Base-by-base conservation (phyloP, 805 yeast species). In the Metschnikowia henanensis region DNA sequence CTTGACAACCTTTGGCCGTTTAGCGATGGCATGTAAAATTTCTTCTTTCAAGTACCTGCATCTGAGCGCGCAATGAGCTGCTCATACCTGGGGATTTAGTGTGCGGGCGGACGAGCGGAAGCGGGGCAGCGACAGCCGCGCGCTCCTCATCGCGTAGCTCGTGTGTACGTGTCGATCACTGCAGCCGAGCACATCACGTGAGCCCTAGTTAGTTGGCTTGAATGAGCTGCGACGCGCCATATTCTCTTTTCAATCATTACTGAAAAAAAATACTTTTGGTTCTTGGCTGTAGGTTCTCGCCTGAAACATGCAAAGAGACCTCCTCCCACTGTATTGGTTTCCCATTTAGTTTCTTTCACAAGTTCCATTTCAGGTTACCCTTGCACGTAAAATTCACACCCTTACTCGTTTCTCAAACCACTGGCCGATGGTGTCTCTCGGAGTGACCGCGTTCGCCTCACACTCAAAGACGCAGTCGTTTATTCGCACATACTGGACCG, bases 401-500 rank as follows among this genome's bases (percentile, higher is more conserved):
- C 39, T 10, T 19, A 69, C 73, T 6, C 52, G 51, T 3, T 51
- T 46, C 6, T 69, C 67, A 52, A 79, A 78, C 80, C 83, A 75
- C 13, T 62, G 52, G 39, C 72, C 73, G 6, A 77, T 60, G 1
- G 74, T 75, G 44, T 73, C 73, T 35, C 76, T 62, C 0, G 83
- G 81, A 25, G 49, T 51, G 5, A 58, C 53, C 15, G 33, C 19
- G 2, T 49, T 53, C 2, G 43, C 43, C 7, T n/a, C 25, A 46
- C 64, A 58, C 49, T 75, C 76, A 60, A 79, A 80, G 13, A 80
- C 52, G 49, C 78, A 74, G 26, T 65, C 62, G 55, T 79, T 77
- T 30, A 80, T 70, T 46, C 77, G 66, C 16, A 80, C 65, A 49
- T 75, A 79, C 37, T 55, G 39, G 25, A 80, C 50, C 1, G 41